Conservation (phyloP, 768 basidiomycete genomes). For the Agaricus subrufescens region DNA sequence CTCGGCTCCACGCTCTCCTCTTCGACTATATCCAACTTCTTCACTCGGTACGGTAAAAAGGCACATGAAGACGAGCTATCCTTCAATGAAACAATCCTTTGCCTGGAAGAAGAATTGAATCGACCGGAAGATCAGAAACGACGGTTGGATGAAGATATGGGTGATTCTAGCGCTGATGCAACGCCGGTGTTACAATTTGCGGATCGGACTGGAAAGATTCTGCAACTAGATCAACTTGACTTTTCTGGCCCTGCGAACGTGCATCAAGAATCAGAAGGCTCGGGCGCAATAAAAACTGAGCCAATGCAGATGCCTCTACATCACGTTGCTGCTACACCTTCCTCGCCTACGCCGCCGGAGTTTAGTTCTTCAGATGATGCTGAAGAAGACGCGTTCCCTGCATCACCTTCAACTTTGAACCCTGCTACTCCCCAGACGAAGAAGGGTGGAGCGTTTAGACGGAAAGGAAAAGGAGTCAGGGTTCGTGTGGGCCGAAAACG, state of each 20-base stretch:
- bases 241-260: slow-evolving; percentile 48
- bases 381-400: slow-evolving; percentile 10
- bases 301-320: slow-evolving; percentile 40
- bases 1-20: slow-evolving; percentile 83
- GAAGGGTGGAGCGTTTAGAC: slow-evolving; percentile 11
- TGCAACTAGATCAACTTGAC: slow-evolving; percentile 41
- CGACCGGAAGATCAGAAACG: slow-evolving; percentile 71
- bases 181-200: slow-evolving; percentile 45
- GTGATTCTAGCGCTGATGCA: slow-evolving; percentile 46
- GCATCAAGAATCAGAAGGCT: slow-evolving; percentile 12
- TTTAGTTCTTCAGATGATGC: slow-evolving; percentile 17
- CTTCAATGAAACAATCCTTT: slow-evolving; percentile 74
- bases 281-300: slow-evolving; percentile 31
- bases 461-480: slow-evolving; percentile 17
- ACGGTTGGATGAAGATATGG: slow-evolving; percentile 45
- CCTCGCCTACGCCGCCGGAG: slow-evolving; percentile 7
- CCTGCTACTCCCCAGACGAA: slow-evolving; percentile 10
- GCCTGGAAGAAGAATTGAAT: slow-evolving; percentile 80
- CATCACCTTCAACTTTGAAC: not conserved
- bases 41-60: slow-evolving; percentile 61
- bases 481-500: slow-evolving; percentile 9
- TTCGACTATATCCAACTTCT: slow-evolving; percentile 80
- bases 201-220: slow-evolving; percentile 34
- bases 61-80: slow-evolving; percentile 68
- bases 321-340: slow-evolving; percentile 19